Conservation (phyloP, 129 eudicot species). For the Mikania micrantha region DNA sequence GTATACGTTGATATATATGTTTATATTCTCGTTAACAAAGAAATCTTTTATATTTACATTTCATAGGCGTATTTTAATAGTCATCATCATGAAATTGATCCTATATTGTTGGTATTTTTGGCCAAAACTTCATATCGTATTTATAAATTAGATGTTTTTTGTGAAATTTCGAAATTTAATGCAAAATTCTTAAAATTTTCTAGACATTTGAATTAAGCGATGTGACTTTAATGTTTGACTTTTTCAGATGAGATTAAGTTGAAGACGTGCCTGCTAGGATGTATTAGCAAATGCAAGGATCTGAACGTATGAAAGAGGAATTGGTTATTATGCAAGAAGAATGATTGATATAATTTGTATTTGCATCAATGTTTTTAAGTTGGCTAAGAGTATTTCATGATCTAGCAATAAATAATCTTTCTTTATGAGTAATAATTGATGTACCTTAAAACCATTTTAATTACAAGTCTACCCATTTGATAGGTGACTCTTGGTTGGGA, state of each 20-base stretch:
- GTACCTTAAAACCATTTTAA: not conserved
- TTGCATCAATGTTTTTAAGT: not conserved
- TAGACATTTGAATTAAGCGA: not conserved
- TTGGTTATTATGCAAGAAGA: not conserved
- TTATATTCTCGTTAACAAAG: no score
- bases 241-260: not conserved
- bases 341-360: not conserved
- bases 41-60: no score
- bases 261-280: not conserved
- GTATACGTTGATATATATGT: no score
- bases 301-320: not conserved
- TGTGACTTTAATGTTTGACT: not conserved
- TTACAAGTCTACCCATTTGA: not conserved
- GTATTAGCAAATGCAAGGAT: conserved; percentile 1
- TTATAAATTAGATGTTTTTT: no score
- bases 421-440: not conserved
- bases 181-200: not conserved
- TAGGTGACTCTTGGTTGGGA: not conserved
- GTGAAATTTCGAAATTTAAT: not conserved
- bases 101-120: no score
- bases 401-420: not conserved
- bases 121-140: no score
- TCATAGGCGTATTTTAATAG: no score
- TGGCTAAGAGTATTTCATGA: not conserved
- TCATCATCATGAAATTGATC: no score